A percentile compares a stretch with the other conserved stretches of the same genome.
Conservation (phyloP, 257 asterid species). For the Coffea eugenioides region DNA sequence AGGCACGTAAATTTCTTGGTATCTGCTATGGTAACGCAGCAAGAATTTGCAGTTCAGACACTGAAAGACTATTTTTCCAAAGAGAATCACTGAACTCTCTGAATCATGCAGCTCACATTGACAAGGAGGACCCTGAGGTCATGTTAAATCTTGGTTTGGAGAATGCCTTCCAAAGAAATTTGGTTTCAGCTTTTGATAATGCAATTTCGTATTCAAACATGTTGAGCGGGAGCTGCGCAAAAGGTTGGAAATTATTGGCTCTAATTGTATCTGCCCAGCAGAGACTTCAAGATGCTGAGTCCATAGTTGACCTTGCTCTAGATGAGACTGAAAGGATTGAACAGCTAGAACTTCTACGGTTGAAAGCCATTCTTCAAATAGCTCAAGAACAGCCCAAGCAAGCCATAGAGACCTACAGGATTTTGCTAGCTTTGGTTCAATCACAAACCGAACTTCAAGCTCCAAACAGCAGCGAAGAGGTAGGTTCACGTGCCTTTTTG, state of each 20-base stretch:
- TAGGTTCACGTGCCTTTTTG: constrained; percentile 16
- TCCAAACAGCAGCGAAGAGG: constrained; percentile 33
- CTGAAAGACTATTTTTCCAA: constrained; percentile 47
- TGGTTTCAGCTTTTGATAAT: constrained; percentile 54
- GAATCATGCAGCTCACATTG: constrained; percentile 27
- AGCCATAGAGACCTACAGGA: constrained; percentile 74
- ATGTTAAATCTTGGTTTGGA: constrained; percentile 57
- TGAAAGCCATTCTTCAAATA: constrained; percentile 74
- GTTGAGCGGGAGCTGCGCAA: constrained; percentile 52
- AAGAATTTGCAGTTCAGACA: constrained; percentile 54
- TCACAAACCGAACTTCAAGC: constrained; percentile 39
- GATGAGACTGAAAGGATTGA: constrained; percentile 69
- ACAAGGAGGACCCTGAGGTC: constrained; percentile 55
- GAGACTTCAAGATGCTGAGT: constrained; percentile 65
- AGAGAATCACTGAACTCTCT: constrained; percentile 53
- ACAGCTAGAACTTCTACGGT: constrained; percentile 63
- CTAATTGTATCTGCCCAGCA: constrained; percentile 79
- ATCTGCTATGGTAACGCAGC: constrained; percentile 79
- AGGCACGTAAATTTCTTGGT: constrained; percentile 72
- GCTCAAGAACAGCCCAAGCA: constrained; percentile 71
- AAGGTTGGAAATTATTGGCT: constrained; percentile 75
- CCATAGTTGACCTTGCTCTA: constrained; percentile 68
- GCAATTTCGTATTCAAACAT: constrained; percentile 51
- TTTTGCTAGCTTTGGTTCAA: constrained; percentile 65
- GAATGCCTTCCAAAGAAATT: constrained; percentile 67